Conservation (phyloP, 1,139 yeast genomes). For the Magnusiomyces paraingens region DNA sequence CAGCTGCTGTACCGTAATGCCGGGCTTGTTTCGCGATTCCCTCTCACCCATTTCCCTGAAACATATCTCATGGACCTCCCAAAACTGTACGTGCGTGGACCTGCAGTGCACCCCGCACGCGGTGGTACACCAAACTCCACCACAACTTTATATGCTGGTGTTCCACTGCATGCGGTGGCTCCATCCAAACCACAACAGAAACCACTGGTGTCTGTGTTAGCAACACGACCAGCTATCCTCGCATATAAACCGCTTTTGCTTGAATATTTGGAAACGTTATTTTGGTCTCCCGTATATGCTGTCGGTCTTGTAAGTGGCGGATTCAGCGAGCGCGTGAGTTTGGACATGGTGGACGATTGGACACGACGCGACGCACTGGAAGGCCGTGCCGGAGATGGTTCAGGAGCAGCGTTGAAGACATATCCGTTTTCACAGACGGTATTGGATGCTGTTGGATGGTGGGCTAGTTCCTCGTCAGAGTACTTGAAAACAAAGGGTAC, state of each 20-base stretch:
- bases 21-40: slow-evolving; percentile 1
- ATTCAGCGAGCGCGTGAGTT: background rate
- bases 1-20: background rate
- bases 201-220: background rate
- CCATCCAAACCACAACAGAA: no score
- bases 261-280: slow-evolving; percentile 4
- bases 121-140: no score
- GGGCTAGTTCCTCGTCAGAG: no score
- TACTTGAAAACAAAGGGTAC: no score
- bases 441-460: no score
- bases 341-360: slow-evolving; percentile 5
- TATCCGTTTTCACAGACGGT: no score
- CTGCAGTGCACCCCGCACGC: background rate
- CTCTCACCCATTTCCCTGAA: slow-evolving; percentile 5
- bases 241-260: slow-evolving; percentile 2
- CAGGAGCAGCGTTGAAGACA: no score
- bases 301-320: background rate
- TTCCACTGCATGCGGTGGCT: no score
- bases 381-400: background rate
- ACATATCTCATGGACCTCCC: slow-evolving; percentile 4
- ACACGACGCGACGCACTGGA: background rate
- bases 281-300: slow-evolving; percentile 5
- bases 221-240: slow-evolving; percentile 5
- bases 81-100: background rate
- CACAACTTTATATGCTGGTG: no score